These are phyloP conservation scores for Aspergillus ustus DNA, from an alignment of 2,329 filamentous ascomycete genomes.

Conservation along the genomic window DNA sequence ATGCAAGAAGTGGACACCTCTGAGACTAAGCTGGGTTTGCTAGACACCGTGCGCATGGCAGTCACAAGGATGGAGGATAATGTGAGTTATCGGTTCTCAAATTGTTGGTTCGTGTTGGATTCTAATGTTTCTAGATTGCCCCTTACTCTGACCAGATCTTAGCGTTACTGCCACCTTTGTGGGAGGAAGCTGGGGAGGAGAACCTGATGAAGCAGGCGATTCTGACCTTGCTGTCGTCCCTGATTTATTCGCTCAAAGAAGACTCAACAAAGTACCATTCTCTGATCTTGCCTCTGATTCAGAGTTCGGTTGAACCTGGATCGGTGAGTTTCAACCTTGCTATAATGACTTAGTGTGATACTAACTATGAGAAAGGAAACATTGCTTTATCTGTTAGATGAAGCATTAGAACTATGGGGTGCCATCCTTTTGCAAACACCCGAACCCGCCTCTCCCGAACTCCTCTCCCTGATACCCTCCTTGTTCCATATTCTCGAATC, in stretches of 20 bases:
- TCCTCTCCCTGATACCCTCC: conserved; percentile 67
- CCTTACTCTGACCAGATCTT: conserved; percentile 80
- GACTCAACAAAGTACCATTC: conserved; percentile 78
- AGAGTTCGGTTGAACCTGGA: conserved; percentile 75
- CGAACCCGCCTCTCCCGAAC: conserved; percentile 61
- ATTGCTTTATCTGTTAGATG: conserved; percentile 84
- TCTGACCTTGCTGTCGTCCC: conserved; percentile 78
- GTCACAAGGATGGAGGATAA: conserved; percentile 81
- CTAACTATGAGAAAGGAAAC: conserved; percentile 52
- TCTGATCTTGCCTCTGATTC: conserved; percentile 80
- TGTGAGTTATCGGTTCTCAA: conserved; percentile 44
- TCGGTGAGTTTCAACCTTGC: conserved; percentile 57
- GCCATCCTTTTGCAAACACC: conserved; percentile 71
- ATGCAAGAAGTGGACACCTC: conserved; percentile 78
- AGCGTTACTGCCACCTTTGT: conserved; percentile 76
- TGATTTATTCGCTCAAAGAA: conserved; percentile 83
- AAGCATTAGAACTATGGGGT: conserved; percentile 87
- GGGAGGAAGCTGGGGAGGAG: conserved; percentile 83
- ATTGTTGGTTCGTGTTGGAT: background rate
- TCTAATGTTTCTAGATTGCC: conserved; percentile 51
- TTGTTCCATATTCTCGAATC: conserved; percentile 70
- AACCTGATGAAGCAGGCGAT: conserved; percentile 95
- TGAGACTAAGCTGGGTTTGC: conserved; percentile 86
- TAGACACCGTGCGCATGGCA: conserved; percentile 82
- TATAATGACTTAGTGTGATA: background rate